Evolutionary conservation across 331 rosid species (phyloP).

Genomic region (Prunus yedoensis): DNA sequence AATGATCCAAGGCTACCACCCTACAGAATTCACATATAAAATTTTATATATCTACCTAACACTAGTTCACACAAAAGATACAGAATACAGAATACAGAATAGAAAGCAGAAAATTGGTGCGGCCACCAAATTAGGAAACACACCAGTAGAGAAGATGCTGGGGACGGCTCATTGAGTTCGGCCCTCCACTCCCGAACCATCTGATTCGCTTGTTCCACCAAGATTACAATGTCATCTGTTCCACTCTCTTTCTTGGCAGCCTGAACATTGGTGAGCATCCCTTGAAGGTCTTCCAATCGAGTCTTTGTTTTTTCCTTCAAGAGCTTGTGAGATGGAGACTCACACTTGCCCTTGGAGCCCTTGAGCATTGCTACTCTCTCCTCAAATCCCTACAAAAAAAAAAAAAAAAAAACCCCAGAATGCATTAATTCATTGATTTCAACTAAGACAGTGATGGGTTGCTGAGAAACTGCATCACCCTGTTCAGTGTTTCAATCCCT

Average conservation of each 20-base stretch:
- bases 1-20: slow-evolving; percentile 86
- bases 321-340: slow-evolving; percentile 76
- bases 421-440: background rate
- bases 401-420: background rate
- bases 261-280: slow-evolving; percentile 70
- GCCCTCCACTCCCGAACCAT: slow-evolving; percentile 96
- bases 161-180: slow-evolving; percentile 88
- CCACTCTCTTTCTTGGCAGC: slow-evolving; percentile 89
- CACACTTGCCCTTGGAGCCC: slow-evolving; percentile 82
- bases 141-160: slow-evolving; percentile 78
- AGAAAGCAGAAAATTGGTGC: background rate
- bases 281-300: slow-evolving; percentile 78
- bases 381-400: slow-evolving; percentile 16
- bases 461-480: too few species aligned
- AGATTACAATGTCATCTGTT: slow-evolving; percentile 52
- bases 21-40: slow-evolving; percentile 10
- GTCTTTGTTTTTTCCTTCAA: slow-evolving; percentile 88
- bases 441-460: too few species aligned
- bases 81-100: background rate
- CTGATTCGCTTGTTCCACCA: slow-evolving; percentile 86
- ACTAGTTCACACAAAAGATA: background rate
- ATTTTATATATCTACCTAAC: background rate
- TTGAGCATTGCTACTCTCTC: slow-evolving; percentile 49
- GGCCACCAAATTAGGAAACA: slow-evolving; percentile 21
- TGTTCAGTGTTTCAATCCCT: too few species aligned